phyloP scores from a whole-genome alignment of 2,329 filamentous ascomycete species.

The Bipolaris victoriae region DNA sequence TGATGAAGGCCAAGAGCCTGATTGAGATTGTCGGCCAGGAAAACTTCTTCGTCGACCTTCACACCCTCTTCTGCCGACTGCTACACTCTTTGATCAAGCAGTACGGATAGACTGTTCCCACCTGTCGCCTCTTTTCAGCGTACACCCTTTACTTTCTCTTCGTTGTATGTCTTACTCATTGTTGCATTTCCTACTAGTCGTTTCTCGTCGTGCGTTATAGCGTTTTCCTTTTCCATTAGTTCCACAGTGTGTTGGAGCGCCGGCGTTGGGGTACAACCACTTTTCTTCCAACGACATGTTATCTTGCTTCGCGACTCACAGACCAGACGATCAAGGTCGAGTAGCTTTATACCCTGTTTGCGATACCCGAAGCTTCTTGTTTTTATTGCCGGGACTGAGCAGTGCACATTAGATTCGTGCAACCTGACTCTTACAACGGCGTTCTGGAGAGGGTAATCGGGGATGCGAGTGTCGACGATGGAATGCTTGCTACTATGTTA shows the following conservation, averaged over 20 bases:
- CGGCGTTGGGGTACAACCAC: slow-evolving; percentile 21
- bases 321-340: slow-evolving; percentile 6
- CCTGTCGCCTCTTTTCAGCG: slow-evolving; percentile 1
- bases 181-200: neutral
- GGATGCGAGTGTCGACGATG: slow-evolving; percentile 10
- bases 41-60: slow-evolving; percentile 64
- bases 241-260: slow-evolving; percentile 30
- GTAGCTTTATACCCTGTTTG: slow-evolving; percentile 32
- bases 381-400: slow-evolving; percentile 19
- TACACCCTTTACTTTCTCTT: slow-evolving; percentile 26
- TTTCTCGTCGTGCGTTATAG: slow-evolving; percentile 18
- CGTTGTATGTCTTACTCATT: slow-evolving; percentile 24
- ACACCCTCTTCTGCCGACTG: slow-evolving; percentile 57
- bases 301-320: slow-evolving; percentile 7
- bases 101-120: slow-evolving; percentile 37
- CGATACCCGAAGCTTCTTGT: slow-evolving; percentile 34
- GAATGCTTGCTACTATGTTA: slow-evolving; percentile 7
- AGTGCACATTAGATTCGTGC: slow-evolving; percentile 22
- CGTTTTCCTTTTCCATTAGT: slow-evolving; percentile 26
- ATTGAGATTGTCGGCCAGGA: slow-evolving; percentile 65
- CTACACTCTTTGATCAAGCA: slow-evolving; percentile 49
- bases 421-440: slow-evolving; percentile 17
- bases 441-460: slow-evolving; percentile 14
- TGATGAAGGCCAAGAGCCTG: slow-evolving; percentile 61
- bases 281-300: slow-evolving; percentile 9